Evolutionary conservation across 345 rosid genomes (phyloP).

Genomic region (Aethionema arabicum): DNA sequence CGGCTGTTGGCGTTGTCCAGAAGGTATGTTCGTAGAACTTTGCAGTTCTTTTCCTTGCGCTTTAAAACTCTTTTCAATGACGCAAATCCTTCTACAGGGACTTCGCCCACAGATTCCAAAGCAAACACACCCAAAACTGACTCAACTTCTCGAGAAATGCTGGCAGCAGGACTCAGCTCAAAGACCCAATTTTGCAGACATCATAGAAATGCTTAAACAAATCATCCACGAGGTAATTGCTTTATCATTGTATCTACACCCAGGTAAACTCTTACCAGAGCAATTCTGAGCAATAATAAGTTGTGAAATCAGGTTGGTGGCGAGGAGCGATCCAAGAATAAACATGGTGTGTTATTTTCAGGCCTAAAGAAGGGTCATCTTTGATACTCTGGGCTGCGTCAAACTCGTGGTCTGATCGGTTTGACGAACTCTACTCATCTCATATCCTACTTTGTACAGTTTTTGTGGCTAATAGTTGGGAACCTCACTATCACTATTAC

Average conservation of each 20-base stretch:
- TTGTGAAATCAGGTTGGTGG: slow-evolving; percentile 53
- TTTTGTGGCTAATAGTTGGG: slow-evolving; percentile 12
- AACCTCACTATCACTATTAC: slow-evolving; percentile 19
- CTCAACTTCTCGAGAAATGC: slow-evolving; percentile 80
- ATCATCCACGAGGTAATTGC: slow-evolving; percentile 62
- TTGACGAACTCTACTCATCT: slow-evolving; percentile 16
- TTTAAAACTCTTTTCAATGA: slow-evolving; percentile 2
- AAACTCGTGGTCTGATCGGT: slow-evolving; percentile 32
- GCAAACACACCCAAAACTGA: slow-evolving; percentile 65
- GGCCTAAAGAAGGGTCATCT: slow-evolving; percentile 52
- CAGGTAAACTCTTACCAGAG: not conserved
- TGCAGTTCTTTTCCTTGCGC: not conserved
- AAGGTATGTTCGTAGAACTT: slow-evolving; percentile 48
- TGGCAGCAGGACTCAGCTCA: slow-evolving; percentile 81
- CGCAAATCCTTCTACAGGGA: slow-evolving; percentile 40
- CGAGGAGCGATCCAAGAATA: slow-evolving; percentile 50
- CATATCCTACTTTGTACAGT: slow-evolving; percentile 43
- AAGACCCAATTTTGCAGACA: slow-evolving; percentile 80
- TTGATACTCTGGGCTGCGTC: slow-evolving; percentile 35
- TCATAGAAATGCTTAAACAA: slow-evolving; percentile 60
- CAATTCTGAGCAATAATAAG: slow-evolving; percentile 17
- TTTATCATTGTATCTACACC: not conserved
- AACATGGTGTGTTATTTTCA: slow-evolving; percentile 49
- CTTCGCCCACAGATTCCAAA: slow-evolving; percentile 83
- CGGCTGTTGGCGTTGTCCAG: slow-evolving; percentile 92